Conservation (phyloP, 140 eudicot genomes). For the Senecio squalidus region DNA sequence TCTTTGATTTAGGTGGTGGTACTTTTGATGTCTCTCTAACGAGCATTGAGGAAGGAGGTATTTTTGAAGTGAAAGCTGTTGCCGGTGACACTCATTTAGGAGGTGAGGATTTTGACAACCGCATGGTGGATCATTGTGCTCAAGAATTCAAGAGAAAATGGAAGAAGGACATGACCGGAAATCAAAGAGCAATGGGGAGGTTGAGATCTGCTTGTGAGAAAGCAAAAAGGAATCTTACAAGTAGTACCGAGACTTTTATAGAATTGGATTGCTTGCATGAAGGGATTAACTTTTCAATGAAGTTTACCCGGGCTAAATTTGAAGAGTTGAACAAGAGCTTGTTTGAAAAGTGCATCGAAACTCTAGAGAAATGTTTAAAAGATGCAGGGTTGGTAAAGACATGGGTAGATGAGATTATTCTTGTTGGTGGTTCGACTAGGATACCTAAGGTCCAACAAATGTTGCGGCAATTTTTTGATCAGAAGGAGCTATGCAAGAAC, state of each 20-base stretch:
- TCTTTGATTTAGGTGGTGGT: slow-evolving; percentile 16
- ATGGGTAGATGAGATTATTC: not conserved
- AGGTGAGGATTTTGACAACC: not conserved
- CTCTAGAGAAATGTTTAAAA: not conserved
- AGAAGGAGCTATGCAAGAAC: not conserved
- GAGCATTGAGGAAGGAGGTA: slow-evolving; percentile 5
- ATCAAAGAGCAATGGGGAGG: slow-evolving; percentile 1
- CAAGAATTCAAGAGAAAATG: not conserved
- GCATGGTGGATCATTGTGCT: not conserved
- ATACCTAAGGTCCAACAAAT: slow-evolving; percentile 1
- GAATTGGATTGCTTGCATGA: slow-evolving; percentile 9
- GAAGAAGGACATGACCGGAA: not conserved
- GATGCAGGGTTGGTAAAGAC: slow-evolving; percentile 10
- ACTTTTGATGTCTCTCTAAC: slow-evolving; percentile 18
- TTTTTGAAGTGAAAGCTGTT: slow-evolving; percentile 13
- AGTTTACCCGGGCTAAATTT: slow-evolving; percentile 7
- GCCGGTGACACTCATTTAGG: slow-evolving; percentile 21
- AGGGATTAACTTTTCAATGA: slow-evolving; percentile 11
- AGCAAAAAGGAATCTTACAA: not conserved
- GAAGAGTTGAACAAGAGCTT: slow-evolving; percentile 4
- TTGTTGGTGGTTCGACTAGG: not conserved
- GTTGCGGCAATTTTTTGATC: not conserved
- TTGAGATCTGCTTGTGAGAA: slow-evolving; percentile 1
- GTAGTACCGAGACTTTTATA: not conserved
- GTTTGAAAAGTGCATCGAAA: slow-evolving; percentile 3